Percentiles rank a stretch among this genome's conserved stretches.
Conservation (phyloP, 768 basidiomycete species). For the Boletus rex-veris region DNA sequence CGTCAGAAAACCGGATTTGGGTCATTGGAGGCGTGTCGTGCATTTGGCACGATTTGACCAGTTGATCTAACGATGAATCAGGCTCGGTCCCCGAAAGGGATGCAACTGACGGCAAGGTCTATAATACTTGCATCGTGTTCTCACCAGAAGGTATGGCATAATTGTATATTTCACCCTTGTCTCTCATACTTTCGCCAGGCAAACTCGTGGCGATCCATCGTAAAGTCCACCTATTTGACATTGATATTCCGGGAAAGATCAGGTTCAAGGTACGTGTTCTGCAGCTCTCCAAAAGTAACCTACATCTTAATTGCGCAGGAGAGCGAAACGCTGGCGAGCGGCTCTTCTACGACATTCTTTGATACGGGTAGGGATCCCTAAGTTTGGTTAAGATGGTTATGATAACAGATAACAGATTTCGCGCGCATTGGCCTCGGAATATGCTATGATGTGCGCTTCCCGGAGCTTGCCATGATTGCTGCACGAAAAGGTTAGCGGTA, state of each 20-base stretch:
- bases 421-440: conserved; percentile 96
- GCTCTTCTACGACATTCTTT: conserved; percentile 69
- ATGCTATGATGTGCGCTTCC: conserved; percentile 95
- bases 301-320: conserved; percentile 49
- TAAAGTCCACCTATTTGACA: conserved; percentile 96
- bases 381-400: neutral
- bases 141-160: conserved; percentile 60
- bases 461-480: conserved; percentile 88
- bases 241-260: conserved; percentile 92
- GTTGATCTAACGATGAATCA: conserved; percentile 30
- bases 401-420: conserved; percentile 55
- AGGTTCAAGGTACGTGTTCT: conserved; percentile 66
- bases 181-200: conserved; percentile 43
- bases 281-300: neutral
- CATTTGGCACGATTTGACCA: neutral
- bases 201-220: conserved; percentile 85
- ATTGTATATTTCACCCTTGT: neutral
- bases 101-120: conserved; percentile 57
- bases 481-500: conserved; percentile 68
- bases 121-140: conserved; percentile 93
- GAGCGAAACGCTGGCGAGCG: conserved; percentile 82
- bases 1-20: conserved; percentile 79
- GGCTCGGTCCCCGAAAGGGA: conserved; percentile 93
- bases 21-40: conserved; percentile 75
- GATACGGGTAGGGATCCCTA: conserved; percentile 66